Evolutionary conservation across 1,284 basidiomycete genomes (phyloP), one percentile per base, ranked within the genome.

Genomic region (Gymnopus androsaceus): DNA sequence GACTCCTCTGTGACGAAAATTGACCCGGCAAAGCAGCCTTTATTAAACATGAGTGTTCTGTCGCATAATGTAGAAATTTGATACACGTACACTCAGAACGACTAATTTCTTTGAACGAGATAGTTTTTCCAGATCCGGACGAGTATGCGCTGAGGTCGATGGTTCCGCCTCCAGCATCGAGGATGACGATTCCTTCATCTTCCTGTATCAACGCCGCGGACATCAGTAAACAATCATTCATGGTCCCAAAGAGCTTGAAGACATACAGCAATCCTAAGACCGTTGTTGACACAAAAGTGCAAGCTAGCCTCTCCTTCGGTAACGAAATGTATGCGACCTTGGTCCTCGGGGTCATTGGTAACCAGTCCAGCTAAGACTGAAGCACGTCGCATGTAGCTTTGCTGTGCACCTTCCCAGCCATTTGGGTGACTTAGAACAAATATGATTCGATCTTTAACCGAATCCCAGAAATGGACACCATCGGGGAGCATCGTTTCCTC

Each of bases 111-210:
- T 70, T 58, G 19, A 72, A 61, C 1, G 63, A 60, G 2, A 58
- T 3, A 3, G 64, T 63, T 4, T 19, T 25, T 17, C 59, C 62
- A 63, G 66, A 63, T 33, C 62, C 65, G n/a, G 45, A 42, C 21
- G 51, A 30, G 42, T 75, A 74, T 7, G 80, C 73, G 59, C 79
- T 81, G 44, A 84, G 64, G 51, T 84, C 82, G 6, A 84, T 66
- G 0, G 81, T 84, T 0, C 82, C 82, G 41, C 82, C 81, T 2
- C 82, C 82, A 1, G 80, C 81, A 61, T 84, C 82, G 17, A 85
- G 75, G 23, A 86, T 72, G 23, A 82, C 69, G 4, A 84, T 71
- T 0, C 76, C 78, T n/a, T 75, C 67, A 2, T 72, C 71, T 7
- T 65, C 60, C 76, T 73, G 61, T 31, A 21, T 8, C 6, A 15